These are phyloP conservation scores for Debaryomycetaceae sp. DNA, from an alignment of 1,139 yeast species.

Conservation along the genomic window DNA sequence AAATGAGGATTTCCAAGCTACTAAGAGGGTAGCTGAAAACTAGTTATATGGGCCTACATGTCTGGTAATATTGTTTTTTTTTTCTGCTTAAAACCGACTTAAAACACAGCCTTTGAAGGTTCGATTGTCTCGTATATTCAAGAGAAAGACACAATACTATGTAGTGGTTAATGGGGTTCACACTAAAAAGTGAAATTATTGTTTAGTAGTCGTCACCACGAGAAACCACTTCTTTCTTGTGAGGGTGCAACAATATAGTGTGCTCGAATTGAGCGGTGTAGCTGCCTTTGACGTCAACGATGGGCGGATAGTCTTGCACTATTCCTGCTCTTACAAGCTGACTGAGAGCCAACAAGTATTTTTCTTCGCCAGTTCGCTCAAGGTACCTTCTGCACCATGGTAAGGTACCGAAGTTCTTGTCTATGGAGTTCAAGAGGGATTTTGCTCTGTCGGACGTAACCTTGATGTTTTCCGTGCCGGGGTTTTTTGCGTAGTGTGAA, in stretches of 20 bases:
- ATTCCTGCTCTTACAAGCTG: constrained; percentile 81
- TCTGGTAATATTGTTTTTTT: too few species aligned
- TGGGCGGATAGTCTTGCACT: constrained; percentile 96
- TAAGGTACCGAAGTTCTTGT: constrained; percentile 82
- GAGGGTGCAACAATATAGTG: constrained; percentile 86
- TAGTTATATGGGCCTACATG: too few species aligned
- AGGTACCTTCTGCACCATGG: constrained; percentile 96
- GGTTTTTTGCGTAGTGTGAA: constrained; percentile 80
- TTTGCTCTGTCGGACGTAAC: constrained; percentile 67
- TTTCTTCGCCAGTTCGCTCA: constrained; percentile 89
- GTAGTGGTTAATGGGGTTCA: too few species aligned
- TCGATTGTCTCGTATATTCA: too few species aligned
- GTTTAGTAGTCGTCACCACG: constrained; percentile 84
- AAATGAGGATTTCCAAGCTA: too few species aligned
- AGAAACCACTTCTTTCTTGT: constrained; percentile 89
- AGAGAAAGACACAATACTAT: too few species aligned
- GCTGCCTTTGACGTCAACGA: constrained; percentile 76
- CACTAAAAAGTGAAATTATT: too few species aligned
- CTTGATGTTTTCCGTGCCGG: constrained; percentile 38
- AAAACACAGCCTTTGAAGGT: too few species aligned
- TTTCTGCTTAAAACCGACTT: too few species aligned
- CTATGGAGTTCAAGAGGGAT: constrained; percentile 62
- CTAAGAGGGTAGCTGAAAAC: too few species aligned
- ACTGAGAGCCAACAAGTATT: constrained; percentile 85
- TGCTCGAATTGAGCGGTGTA: constrained; percentile 98